Base-by-base conservation (phyloP, 345 rosid species). In the Aegle marmelos region DNA sequence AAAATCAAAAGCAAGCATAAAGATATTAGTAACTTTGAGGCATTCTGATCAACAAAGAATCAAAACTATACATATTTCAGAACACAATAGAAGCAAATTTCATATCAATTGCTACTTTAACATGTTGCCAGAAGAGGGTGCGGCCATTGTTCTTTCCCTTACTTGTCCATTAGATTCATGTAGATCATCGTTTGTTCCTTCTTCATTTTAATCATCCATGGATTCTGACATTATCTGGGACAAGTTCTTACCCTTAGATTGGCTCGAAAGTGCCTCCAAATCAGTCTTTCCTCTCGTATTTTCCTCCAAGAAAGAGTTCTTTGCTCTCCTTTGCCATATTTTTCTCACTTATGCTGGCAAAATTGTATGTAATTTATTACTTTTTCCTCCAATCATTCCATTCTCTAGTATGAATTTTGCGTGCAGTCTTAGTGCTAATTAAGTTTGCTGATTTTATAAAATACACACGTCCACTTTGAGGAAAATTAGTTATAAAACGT, bases 161-260 rank as follows among this genome's bases (percentile, higher is more conserved):
- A 87, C 98, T 3, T 80, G 96, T 45, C 97, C 98, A 0, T 56
- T 65, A 1, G 95, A 92, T 73, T 86, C 83, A 2, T 81, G 85
- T 82, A 82, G 82, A 9, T 87, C 87, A 4, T 84, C 93, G 0
- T 21, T 60, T 39, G 88, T 89, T 2, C 91, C 93, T 4, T 60
- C 88, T 2, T 61, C 74, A 36, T 90, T 93, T 70, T 80, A 78
- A 66, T 86, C 91, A 27, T 95, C 94, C 16, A 83, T 91, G 25
- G 89, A 88, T 0, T 94, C 97, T 1, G 93, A 90, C 73, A n/a
- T 70, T 7, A 83, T 88, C 2, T 93, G 98, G 97, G 83, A 79
- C 10, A 88, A 61, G 6, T 88, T 94, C 70, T 77, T 91, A 76
- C 97, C 97, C 0, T 67, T 82, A 0, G 86, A 81, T 73, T 85